Percentiles rank a stretch among this genome's conserved stretches.
These are phyloP conservation scores for barley (Hordeum vulgare) DNA, from an alignment of 176 grass and related monocot genomes.

Conservation along the genomic window DNA sequence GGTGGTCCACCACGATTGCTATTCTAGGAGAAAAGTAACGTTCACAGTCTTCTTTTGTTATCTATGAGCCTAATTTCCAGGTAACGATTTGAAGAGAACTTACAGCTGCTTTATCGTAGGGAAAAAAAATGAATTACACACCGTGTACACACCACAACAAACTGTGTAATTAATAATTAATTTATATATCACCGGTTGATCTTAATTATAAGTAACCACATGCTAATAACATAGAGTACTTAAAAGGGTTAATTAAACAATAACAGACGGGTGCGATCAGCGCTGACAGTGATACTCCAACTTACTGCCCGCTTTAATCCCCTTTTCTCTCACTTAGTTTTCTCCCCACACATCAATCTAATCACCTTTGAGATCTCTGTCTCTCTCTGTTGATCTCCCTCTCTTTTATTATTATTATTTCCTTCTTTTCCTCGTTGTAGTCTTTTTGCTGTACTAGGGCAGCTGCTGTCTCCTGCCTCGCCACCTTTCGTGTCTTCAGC, in stretches of 20 bases:
- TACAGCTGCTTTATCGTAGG: background rate
- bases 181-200: background rate
- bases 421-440: background rate
- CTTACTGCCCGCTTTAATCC: constrained; percentile 25
- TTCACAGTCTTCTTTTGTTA: background rate
- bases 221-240: constrained; percentile 5
- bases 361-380: constrained; percentile 39
- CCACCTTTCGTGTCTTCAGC: background rate
- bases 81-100: background rate
- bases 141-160: background rate
- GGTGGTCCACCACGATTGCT: background rate
- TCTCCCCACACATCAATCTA: constrained; percentile 28
- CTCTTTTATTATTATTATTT: background rate
- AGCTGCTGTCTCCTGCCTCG: background rate
- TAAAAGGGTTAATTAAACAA: constrained; percentile 31
- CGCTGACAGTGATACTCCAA: constrained; percentile 49
- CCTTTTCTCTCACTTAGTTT: constrained; percentile 14
- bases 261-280: background rate
- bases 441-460: constrained; percentile 38
- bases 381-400: constrained; percentile 21
- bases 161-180: background rate
- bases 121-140: background rate
- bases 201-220: background rate
- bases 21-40: background rate
- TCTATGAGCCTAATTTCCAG: background rate